A percentile compares a stretch with the other conserved stretches of the same genome.
These are phyloP conservation scores for Sporobolomyces pararoseus DNA, from an alignment of 768 basidiomycete species.

Conservation along the genomic window DNA sequence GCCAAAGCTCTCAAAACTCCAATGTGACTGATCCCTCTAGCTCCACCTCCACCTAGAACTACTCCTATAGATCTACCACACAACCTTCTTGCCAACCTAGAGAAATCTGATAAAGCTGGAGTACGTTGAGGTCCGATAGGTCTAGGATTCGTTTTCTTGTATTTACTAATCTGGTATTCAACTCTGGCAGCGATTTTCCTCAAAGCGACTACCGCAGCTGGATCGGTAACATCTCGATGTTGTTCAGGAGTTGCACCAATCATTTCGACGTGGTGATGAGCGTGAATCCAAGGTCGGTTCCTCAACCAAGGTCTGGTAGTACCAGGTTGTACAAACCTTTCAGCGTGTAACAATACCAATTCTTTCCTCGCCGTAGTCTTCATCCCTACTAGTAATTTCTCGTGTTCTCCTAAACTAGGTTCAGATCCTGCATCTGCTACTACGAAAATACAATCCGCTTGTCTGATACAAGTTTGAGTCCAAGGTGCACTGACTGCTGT, in stretches of 20 bases:
- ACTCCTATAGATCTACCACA: conserved; percentile 91
- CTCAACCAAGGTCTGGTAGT: conserved; percentile 95
- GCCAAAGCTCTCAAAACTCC: conserved; percentile 89
- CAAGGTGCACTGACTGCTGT: conserved; percentile 90
- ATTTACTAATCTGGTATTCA: conserved; percentile 80
- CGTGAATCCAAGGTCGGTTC: conserved; percentile 92
- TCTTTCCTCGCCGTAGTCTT: conserved; percentile 99
- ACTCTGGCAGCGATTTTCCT: conserved; percentile 91
- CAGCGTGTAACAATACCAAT: conserved; percentile 85
- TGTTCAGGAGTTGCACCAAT: conserved; percentile 60
- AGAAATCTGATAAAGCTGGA: conserved; percentile 82
- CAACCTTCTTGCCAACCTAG: conserved; percentile 79
- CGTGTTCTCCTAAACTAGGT: conserved; percentile 79
- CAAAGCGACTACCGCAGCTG: conserved; percentile 59
- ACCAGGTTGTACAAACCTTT: conserved; percentile 79
- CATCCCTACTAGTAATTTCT: conserved; percentile 83
- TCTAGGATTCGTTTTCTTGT: conserved; percentile 64
- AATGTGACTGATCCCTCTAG: conserved; percentile 75
- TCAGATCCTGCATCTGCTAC: conserved; percentile 93
- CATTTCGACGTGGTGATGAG: conserved; percentile 86
- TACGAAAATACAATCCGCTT: conserved; percentile 91
- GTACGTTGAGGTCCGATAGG: conserved; percentile 34
- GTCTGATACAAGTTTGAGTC: conserved; percentile 97
- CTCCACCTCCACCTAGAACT: conserved; percentile 96
- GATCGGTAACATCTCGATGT: conserved; percentile 54